Evolutionary conservation across 1,284 basidiomycete species (phyloP), one percentile per base, ranked within the genome.

Genomic region (Cutaneotrichosporon cutaneum): DNA sequence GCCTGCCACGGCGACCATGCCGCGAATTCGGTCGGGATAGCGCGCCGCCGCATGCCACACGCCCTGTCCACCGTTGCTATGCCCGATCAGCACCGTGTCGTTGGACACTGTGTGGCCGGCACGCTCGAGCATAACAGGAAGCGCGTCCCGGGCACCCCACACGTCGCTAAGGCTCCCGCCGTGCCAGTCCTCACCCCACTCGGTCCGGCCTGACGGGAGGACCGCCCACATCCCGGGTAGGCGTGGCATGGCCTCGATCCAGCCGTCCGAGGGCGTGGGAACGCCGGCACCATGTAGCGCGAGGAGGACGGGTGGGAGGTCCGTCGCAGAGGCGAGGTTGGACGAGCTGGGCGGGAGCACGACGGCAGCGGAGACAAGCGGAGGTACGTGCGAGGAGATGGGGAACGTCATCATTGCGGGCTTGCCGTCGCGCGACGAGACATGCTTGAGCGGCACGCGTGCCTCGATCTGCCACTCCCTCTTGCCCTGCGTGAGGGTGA

Each of bases 1-100:
- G 1, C 82, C 90, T 13, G 90, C 85, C 0, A 88, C 89, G 18
- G 89, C 85, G 10, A 91, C 79, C 14, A 86, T 88, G 87, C 77
- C 92, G 4, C 87, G 72, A 0, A 92, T 84, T 42, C 84, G 82
- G 73, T 94, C 92, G 0, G 92, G 91, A 72, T 85, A 90, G 60
- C 88, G 82, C 26, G 86, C 83, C 1, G 89, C 85, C 6, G 88
- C 72, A 73, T 92, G 87, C 89, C 91, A 93, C 3, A 88, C 83
- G 0, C 93, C 93, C 77, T 95, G 93, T 3, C 92, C 93, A 10
- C 93, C 93, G 73, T 96, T 96, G 2, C 92, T 94, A 73, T 96
- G 93, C 0, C 93, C 93, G 51, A 94, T 80, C 8, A 94, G 60
- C 11, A 70, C n/a, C 0, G 64, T 68, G 16, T 61, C 64, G 1